These are phyloP conservation scores for Ogataea thermomethanolica DNA, from an alignment of 805 yeast genomes.

Conservation along the genomic window DNA sequence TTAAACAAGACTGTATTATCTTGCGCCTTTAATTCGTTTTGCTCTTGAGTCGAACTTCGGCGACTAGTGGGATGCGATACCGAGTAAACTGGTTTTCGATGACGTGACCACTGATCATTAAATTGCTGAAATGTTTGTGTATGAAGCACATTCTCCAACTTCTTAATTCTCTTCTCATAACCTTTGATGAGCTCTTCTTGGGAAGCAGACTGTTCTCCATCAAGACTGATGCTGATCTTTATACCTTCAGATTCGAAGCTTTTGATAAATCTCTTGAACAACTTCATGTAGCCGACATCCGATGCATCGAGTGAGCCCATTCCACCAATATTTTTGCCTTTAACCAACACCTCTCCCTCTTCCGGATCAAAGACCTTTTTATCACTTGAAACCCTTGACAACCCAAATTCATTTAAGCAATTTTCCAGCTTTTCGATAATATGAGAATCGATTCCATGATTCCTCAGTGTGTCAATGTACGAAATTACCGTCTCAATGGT, in stretches of 20 bases:
- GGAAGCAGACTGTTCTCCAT: slow-evolving; percentile 26
- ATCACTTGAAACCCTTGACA: neutral
- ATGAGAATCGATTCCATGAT: slow-evolving; percentile 29
- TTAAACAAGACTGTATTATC: slow-evolving; percentile 21
- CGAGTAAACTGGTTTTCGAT: slow-evolving; percentile 2
- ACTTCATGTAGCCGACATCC: slow-evolving; percentile 34
- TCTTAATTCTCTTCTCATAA: slow-evolving; percentile 67
- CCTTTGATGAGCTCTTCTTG: slow-evolving; percentile 48
- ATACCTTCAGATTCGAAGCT: slow-evolving; percentile 40
- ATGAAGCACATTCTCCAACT: slow-evolving; percentile 73
- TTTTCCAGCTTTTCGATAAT: slow-evolving; percentile 35
- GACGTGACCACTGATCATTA: slow-evolving; percentile 35
- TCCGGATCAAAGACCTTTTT: slow-evolving; percentile 10
- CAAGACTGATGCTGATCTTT: slow-evolving; percentile 30
- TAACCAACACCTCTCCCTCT: slow-evolving; percentile 23
- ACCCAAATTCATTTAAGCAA: slow-evolving; percentile 31
- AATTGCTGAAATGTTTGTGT: slow-evolving; percentile 62
- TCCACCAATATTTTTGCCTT: slow-evolving; percentile 24
- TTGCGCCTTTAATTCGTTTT: neutral
- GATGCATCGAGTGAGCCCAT: slow-evolving; percentile 31
- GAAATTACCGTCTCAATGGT: slow-evolving; percentile 31
- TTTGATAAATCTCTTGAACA: slow-evolving; percentile 43
- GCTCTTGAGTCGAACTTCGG: slow-evolving; percentile 9
- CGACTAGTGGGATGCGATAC: slow-evolving; percentile 7
- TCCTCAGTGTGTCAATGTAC: slow-evolving; percentile 38